Percentiles rank a stretch among this genome's conserved stretches.
These are phyloP conservation scores for Exophiala aquamarina DNA, from an alignment of 2,329 filamentous ascomycete genomes.

Conservation along the genomic window DNA sequence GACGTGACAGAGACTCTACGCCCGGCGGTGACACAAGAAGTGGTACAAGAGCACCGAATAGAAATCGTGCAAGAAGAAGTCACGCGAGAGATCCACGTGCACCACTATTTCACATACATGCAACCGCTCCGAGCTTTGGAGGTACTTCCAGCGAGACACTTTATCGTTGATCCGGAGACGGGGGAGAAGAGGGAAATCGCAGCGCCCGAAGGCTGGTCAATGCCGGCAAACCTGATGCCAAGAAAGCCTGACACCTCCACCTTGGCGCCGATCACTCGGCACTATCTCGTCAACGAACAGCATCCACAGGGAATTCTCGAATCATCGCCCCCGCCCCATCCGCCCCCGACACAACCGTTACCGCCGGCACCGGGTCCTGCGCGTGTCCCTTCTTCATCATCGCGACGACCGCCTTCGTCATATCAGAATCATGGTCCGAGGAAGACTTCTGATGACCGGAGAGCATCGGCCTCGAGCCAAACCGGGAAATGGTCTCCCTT, in stretches of 20 bases:
- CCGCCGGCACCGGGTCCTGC: too few species aligned
- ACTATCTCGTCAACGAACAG: constrained; percentile 27
- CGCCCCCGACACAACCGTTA: too few species aligned
- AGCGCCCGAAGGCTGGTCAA: constrained; percentile 23
- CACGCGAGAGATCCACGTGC: constrained; percentile 36
- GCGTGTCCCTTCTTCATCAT: too few species aligned
- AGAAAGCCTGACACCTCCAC: constrained; percentile 15
- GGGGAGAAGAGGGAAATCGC: constrained; percentile 27
- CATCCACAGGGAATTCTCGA: constrained; percentile 24
- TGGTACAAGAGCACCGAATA: constrained; percentile 28
- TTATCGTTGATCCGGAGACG: constrained; percentile 26
- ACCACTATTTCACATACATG: constrained; percentile 35
- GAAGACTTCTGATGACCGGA: constrained; percentile 7
- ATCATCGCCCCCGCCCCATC: constrained; percentile 11
- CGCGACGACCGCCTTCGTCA: too few species aligned
- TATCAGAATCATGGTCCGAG: not conserved
- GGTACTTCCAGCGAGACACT: constrained; percentile 36
- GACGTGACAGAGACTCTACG: constrained; percentile 11
- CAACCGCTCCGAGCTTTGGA: constrained; percentile 37
- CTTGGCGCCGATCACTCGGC: constrained; percentile 12
- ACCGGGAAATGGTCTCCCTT: constrained; percentile 18
- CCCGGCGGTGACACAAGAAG: constrained; percentile 36
- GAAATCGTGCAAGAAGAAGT: constrained; percentile 34
- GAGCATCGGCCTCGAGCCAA: constrained; percentile 5
- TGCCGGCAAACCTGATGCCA: constrained; percentile 20